Evolutionary conservation across 768 basidiomycete genomes (phyloP).

Genomic region (Tulasnella sp.): DNA sequence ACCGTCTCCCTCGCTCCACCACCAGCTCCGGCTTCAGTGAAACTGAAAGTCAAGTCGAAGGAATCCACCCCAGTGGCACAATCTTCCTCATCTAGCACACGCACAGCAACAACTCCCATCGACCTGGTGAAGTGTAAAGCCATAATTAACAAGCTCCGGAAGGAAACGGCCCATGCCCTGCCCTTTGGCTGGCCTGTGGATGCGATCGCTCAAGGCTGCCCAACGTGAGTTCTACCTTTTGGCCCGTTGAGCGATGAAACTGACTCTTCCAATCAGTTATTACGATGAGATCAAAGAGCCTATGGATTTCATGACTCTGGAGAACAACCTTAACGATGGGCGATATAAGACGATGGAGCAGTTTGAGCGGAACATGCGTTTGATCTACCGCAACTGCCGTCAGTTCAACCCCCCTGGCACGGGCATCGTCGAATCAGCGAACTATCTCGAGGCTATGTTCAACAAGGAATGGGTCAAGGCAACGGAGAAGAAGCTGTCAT

Average conservation of each 20-base stretch:
- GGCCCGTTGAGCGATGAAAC: background rate
- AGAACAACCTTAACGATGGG: constrained; percentile 53
- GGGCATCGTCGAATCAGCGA: constrained; percentile 62
- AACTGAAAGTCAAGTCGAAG: constrained; percentile 19
- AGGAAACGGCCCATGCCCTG: constrained; percentile 49
- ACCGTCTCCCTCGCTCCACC: background rate
- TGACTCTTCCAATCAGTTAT: constrained; percentile 50
- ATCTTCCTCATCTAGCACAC: constrained; percentile 13
- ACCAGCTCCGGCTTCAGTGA: background rate
- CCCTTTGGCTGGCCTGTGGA: constrained; percentile 82
- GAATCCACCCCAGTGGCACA: constrained; percentile 12
- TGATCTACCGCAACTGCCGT: constrained; percentile 84
- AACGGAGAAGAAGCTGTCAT: constrained; percentile 62
- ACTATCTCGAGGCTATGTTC: constrained; percentile 63
- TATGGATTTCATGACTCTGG: constrained; percentile 89
- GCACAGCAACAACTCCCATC: constrained; percentile 40
- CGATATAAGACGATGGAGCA: constrained; percentile 75
- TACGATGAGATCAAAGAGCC: constrained; percentile 84
- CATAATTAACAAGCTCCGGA: constrained; percentile 51
- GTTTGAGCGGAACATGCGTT: constrained; percentile 68
- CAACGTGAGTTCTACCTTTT: constrained; percentile 59
- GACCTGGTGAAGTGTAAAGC: constrained; percentile 81
- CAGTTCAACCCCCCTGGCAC: constrained; percentile 84
- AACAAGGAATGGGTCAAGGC: constrained; percentile 81
- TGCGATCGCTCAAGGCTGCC: constrained; percentile 73